Evolutionary conservation across 2,329 filamentous ascomycete genomes (phyloP).

Genomic region (Raffaelea ambrosiae): DNA sequence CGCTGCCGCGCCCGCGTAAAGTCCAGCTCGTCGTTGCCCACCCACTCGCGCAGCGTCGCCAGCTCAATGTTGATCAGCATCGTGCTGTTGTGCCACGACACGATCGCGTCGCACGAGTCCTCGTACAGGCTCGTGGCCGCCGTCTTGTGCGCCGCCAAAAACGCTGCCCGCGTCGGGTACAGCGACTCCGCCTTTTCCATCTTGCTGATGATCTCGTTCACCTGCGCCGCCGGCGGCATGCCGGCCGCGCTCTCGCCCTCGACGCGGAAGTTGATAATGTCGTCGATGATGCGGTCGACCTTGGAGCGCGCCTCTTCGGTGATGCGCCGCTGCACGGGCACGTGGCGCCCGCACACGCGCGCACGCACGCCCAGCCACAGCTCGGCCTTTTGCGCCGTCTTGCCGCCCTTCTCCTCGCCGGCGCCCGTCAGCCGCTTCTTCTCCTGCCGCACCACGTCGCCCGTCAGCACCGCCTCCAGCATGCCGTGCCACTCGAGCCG

Average conservation of each 20-base stretch:
- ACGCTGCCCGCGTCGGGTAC: constrained; percentile 70
- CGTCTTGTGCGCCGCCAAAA: constrained; percentile 66
- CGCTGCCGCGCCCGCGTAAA: constrained; percentile 69
- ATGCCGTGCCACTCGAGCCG: constrained; percentile 97
- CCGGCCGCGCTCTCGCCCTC: constrained; percentile 88
- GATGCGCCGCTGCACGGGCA: constrained; percentile 77
- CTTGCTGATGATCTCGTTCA: constrained; percentile 79
- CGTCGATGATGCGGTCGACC: constrained; percentile 69
- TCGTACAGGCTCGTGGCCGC: constrained; percentile 69
- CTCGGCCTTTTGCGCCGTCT: constrained; percentile 64
- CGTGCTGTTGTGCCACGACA: constrained; percentile 96
- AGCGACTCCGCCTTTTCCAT: constrained; percentile 82
- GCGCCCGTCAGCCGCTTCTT: constrained; percentile 90
- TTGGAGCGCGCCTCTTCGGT: constrained; percentile 74
- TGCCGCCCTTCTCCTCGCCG: constrained; percentile 46
- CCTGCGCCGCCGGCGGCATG: constrained; percentile 79
- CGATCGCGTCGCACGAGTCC: constrained; percentile 78
- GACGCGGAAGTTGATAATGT: constrained; percentile 87
- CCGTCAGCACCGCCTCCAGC: constrained; percentile 89
- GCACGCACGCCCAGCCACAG: constrained; percentile 86
- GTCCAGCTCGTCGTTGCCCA: constrained; percentile 90
- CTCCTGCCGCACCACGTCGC: constrained; percentile 95
- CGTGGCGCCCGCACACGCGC: constrained; percentile 71
- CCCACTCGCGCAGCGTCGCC: constrained; percentile 86
- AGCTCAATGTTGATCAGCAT: constrained; percentile 94